A percentile compares a stretch with the other conserved stretches of the same genome.
These are phyloP conservation scores for Acanthamoeba polyphaga DNA, from an alignment of 208 protist species.

Conservation along the genomic window DNA sequence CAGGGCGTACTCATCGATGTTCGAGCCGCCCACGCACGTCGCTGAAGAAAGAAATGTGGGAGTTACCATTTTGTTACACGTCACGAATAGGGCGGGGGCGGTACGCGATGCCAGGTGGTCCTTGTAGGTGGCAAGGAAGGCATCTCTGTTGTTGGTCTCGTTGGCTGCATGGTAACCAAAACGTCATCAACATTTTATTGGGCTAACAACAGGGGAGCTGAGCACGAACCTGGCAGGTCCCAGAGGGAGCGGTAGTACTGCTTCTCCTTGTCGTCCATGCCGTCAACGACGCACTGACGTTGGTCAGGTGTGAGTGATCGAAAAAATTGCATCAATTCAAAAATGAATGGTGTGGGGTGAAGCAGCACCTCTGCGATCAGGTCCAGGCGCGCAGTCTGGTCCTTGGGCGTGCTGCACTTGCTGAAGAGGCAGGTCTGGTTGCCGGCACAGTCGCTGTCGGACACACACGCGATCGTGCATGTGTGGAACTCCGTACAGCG, in stretches of 20 bases:
- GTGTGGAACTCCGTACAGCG: neutral
- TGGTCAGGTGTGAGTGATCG: neutral
- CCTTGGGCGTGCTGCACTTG: neutral
- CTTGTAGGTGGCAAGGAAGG: neutral
- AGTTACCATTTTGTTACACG: neutral
- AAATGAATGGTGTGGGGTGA: too few species aligned
- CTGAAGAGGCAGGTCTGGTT: neutral
- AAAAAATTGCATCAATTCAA: too few species aligned
- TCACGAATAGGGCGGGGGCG: neutral
- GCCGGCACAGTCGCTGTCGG: neutral
- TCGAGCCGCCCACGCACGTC: neutral
- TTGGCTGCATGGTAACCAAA: neutral
- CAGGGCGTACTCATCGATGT: neutral
- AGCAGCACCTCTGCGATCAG: neutral
- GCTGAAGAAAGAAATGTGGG: neutral
- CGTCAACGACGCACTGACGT: neutral
- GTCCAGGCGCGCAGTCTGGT: neutral
- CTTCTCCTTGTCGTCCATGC: neutral
- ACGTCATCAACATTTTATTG: too few species aligned
- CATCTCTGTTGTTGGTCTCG: neutral
- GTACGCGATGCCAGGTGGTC: neutral
- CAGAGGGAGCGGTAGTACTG: neutral
- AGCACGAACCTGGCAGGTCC: neutral
- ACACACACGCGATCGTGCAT: neutral
- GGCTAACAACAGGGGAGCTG: too few species aligned